Percentiles rank a stretch among this genome's conserved stretches.
Evolutionary conservation across 2,329 filamentous ascomycete species (phyloP).

Genomic region (Ophiostoma perfectum): DNA sequence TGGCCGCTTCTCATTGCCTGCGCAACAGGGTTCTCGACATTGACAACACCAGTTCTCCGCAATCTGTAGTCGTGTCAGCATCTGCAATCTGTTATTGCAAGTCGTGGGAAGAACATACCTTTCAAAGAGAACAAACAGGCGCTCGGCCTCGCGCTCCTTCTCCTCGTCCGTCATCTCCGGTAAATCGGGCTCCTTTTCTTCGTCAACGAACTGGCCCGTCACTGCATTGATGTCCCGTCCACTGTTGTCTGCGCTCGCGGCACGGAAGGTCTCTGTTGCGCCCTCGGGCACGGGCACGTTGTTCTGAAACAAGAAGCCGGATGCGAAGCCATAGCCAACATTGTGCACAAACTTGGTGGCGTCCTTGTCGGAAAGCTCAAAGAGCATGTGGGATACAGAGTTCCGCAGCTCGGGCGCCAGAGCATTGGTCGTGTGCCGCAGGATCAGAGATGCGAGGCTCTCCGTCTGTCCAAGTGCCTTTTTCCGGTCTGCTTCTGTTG

Average conservation of each 20-base stretch:
- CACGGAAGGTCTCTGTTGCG: constrained; percentile 31
- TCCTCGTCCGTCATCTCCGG: constrained; percentile 84
- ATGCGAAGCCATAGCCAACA: constrained; percentile 90
- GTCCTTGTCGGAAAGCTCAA: constrained; percentile 78
- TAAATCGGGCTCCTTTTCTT: constrained; percentile 53
- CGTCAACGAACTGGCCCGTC: constrained; percentile 74
- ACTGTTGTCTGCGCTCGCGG: constrained; percentile 8
- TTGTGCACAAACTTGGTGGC: constrained; percentile 78
- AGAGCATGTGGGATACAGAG: constrained; percentile 72
- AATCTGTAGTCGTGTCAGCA: constrained; percentile 39
- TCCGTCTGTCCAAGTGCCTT: constrained; percentile 70
- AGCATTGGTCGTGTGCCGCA: constrained; percentile 72
- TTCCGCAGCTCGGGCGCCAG: constrained; percentile 66
- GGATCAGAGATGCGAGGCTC: constrained; percentile 67
- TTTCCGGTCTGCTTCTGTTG: constrained; percentile 68
- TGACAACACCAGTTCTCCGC: constrained; percentile 67
- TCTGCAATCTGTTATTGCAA: background rate
- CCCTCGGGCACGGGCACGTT: constrained; percentile 69
- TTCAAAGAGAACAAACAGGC: constrained; percentile 85
- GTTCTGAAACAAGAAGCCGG: constrained; percentile 80
- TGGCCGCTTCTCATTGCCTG: constrained; percentile 63
- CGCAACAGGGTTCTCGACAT: constrained; percentile 73
- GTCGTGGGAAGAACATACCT: constrained; percentile 44
- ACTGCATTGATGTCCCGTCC: constrained; percentile 64
- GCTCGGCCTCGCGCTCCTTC: constrained; percentile 86